Evolutionary conservation across 306 rosid genomes (phyloP).

Genomic region (Leucaena leucocephala): DNA sequence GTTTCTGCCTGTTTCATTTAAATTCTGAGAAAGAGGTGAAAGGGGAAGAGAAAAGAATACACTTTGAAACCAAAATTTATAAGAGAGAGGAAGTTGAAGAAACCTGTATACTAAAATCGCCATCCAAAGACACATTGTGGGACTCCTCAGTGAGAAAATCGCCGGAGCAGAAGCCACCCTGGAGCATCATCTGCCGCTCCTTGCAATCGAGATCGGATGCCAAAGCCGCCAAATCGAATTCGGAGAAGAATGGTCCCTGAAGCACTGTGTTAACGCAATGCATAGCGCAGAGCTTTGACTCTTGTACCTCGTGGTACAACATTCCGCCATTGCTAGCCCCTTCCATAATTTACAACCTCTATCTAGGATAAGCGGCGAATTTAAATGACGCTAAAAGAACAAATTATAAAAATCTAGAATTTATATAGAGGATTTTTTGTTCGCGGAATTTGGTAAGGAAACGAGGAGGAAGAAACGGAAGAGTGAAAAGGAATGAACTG

Average conservation of each 20-base stretch:
- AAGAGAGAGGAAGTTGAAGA: slow-evolving; percentile 34
- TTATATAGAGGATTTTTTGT: not conserved
- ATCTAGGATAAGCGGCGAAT: not conserved
- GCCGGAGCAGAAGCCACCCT: slow-evolving; percentile 54
- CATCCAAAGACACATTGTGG: slow-evolving; percentile 91
- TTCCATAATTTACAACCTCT: slow-evolving; percentile 53
- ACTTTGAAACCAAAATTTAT: not conserved
- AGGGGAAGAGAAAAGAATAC: not conserved
- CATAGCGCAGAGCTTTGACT: slow-evolving; percentile 96
- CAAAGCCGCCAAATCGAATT: slow-evolving; percentile 93
- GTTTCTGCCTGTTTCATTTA: not conserved
- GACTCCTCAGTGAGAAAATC: slow-evolving; percentile 84
- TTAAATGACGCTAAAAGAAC: not conserved
- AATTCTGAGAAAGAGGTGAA: not conserved
- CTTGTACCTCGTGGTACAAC: slow-evolving; percentile 97
- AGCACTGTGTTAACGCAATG: slow-evolving; percentile 93
- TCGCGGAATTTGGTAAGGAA: not conserved
- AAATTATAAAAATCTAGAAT: slow-evolving; percentile 18
- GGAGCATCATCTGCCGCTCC: slow-evolving; percentile 89
- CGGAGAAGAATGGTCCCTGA: slow-evolving; percentile 96
- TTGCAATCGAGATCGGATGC: slow-evolving; percentile 88
- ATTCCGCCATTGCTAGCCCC: slow-evolving; percentile 95
- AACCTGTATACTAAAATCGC: slow-evolving; percentile 98
- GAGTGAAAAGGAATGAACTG: not conserved
- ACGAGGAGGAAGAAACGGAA: not conserved